These are phyloP conservation scores for Persicaria maculosa DNA, from an alignment of 148 eudicot genomes.

Conservation along the genomic window DNA sequence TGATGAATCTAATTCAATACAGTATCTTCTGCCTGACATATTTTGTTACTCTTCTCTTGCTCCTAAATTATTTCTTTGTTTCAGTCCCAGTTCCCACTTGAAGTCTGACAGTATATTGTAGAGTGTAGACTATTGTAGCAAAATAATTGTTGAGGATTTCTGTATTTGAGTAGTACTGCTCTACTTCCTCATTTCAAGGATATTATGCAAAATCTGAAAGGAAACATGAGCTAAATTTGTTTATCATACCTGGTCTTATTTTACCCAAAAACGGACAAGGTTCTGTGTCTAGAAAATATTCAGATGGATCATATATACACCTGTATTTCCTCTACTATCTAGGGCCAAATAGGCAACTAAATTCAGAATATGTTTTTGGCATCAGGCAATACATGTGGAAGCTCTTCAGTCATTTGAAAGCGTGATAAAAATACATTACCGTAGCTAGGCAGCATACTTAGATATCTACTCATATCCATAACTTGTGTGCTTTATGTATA, in stretches of 20 bases:
- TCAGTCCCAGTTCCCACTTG: not conserved
- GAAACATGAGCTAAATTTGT: not conserved
- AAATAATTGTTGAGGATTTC: not conserved
- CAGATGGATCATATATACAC: not conserved
- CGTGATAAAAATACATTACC: not conserved
- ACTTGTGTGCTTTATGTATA: not conserved
- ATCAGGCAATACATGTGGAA: not conserved
- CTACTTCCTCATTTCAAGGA: not conserved
- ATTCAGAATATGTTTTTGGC: not conserved
- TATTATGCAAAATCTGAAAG: not conserved
- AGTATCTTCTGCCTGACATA: not conserved
- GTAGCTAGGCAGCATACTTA: not conserved
- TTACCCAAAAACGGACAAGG: not conserved
- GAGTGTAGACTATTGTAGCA: not conserved
- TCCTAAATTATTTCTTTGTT: not conserved
- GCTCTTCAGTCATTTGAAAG: not conserved
- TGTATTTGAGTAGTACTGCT: not conserved
- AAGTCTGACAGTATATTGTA: not conserved
- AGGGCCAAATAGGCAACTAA: not conserved
- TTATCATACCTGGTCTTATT: not conserved
- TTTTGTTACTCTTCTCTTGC: not conserved
- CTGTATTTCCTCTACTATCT: not conserved
- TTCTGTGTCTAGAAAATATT: not conserved
- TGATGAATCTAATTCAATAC: not conserved
- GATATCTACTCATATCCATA: slow-evolving; percentile 3